Conservation (phyloP, 176 grass and related monocot genomes). For the Aegilops sharonensis region DNA sequence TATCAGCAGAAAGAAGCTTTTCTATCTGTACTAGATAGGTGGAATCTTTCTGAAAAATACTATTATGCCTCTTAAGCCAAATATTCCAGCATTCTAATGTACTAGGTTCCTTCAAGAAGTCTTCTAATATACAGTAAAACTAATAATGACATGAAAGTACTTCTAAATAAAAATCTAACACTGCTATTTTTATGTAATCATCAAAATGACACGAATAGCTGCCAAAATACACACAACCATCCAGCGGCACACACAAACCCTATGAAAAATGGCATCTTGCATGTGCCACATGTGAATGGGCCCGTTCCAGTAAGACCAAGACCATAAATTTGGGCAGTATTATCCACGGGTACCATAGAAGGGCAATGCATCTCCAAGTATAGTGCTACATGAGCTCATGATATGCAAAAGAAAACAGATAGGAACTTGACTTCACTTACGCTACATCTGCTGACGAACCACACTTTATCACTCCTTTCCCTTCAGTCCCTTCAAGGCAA, state of each 20-base stretch:
- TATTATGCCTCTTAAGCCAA: not conserved
- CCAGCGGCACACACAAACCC: not conserved
- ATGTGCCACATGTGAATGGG: not conserved
- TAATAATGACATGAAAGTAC: not conserved
- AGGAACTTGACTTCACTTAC: constrained; percentile 49
- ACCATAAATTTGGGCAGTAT: not conserved
- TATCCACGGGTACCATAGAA: not conserved
- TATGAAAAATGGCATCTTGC: not conserved
- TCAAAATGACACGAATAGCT: not conserved
- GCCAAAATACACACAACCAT: not conserved
- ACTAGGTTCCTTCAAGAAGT: not conserved
- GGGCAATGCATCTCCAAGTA: constrained; percentile 13
- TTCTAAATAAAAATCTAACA: not conserved
- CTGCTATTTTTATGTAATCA: not conserved
- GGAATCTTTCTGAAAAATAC: not conserved
- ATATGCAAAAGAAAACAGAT: constrained; percentile 24
- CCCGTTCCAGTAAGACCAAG: not conserved
- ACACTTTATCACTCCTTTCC: constrained; percentile 80
- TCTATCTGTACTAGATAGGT: not conserved
- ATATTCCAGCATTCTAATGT: not conserved
- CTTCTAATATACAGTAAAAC: not conserved
- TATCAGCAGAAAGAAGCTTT: not conserved
- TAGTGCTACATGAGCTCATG: not conserved
- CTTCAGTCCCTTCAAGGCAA: constrained; percentile 87
- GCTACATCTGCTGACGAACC: constrained; percentile 64